phyloP scores from a whole-genome alignment of 768 basidiomycete genomes.

The Suillus spraguei region DNA sequence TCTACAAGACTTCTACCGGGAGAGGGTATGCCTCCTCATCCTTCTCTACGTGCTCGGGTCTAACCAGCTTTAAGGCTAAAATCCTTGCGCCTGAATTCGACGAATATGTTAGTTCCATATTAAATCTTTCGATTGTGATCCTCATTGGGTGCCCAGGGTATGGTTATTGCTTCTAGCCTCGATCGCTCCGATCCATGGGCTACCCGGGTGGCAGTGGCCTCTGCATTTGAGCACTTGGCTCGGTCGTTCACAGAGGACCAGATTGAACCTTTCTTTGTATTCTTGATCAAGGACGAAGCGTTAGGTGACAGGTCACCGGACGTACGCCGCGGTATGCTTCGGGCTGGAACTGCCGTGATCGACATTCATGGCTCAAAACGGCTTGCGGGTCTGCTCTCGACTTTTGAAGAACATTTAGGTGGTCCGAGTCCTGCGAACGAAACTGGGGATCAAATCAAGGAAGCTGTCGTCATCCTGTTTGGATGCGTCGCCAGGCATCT shows the following conservation, averaged over 20 bases:
- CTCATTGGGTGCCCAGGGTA: constrained; percentile 59
- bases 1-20: constrained; percentile 76
- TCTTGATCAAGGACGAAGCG: constrained; percentile 84
- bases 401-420: constrained; percentile 80
- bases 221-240: constrained; percentile 67
- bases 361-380: constrained; percentile 78
- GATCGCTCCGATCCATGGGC: constrained; percentile 90
- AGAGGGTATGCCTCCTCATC: constrained; percentile 56
- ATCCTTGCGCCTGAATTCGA: constrained; percentile 91
- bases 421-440: constrained; percentile 59
- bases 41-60: neutral
- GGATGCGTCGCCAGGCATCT: constrained; percentile 92
- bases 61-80: constrained; percentile 57
- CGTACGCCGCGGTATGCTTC: constrained; percentile 87
- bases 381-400: constrained; percentile 71
- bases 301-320: constrained; percentile 83
- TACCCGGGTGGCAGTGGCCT: constrained; percentile 73
- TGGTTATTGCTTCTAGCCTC: constrained; percentile 88
- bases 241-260: constrained; percentile 62
- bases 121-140: neutral
- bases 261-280: constrained; percentile 75
- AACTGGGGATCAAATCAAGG: constrained; percentile 85
- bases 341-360: constrained; percentile 78
- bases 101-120: constrained; percentile 66
- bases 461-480: constrained; percentile 93